A percentile compares a stretch with the other conserved stretches of the same genome.
Evolutionary conservation across 805 yeast genomes (phyloP).

Genomic region (Jamesozyma piceae): DNA sequence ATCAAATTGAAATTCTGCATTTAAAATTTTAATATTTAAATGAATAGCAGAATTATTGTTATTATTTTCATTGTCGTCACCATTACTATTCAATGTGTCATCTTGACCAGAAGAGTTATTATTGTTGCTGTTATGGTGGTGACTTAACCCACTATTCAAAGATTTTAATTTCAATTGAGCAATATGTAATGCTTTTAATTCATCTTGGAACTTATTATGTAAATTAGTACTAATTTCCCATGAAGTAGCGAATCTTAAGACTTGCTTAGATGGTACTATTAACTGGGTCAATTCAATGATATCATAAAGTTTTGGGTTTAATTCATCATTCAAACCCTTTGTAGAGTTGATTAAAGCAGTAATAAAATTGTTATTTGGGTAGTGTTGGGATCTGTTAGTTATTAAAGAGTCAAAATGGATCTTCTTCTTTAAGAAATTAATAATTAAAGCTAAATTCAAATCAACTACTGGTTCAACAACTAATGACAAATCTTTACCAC

Average conservation of each 20-base stretch:
- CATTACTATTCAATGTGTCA: background rate
- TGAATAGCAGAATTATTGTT: slow-evolving; percentile 24
- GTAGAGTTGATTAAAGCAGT: slow-evolving; percentile 22
- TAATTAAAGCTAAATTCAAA: slow-evolving; percentile 55
- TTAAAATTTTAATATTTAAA: slow-evolving; percentile 50
- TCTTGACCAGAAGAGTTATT: background rate
- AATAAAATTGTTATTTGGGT: slow-evolving; percentile 21
- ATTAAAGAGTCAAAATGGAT: slow-evolving; percentile 42
- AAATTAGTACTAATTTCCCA: slow-evolving; percentile 52
- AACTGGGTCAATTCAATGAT: slow-evolving; percentile 39
- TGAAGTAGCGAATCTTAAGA: slow-evolving; percentile 65
- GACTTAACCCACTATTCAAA: slow-evolving; percentile 16
- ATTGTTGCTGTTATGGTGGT: background rate
- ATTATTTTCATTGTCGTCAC: slow-evolving; percentile 38
- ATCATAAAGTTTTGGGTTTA: slow-evolving; percentile 31
- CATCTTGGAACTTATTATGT: slow-evolving; percentile 59
- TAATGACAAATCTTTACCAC: slow-evolving; percentile 73
- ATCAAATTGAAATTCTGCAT: slow-evolving; percentile 77
- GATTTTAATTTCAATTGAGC: slow-evolving; percentile 46
- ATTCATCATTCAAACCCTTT: slow-evolving; percentile 17
- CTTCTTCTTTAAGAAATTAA: slow-evolving; percentile 65
- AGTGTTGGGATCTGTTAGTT: slow-evolving; percentile 26
- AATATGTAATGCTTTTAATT: slow-evolving; percentile 60
- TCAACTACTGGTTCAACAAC: slow-evolving; percentile 58
- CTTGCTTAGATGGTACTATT: slow-evolving; percentile 71